A percentile compares a stretch with the other conserved stretches of the same genome.
phyloP scores from a whole-genome alignment of 768 basidiomycete genomes.

The Dacryopinax primogenitus region DNA sequence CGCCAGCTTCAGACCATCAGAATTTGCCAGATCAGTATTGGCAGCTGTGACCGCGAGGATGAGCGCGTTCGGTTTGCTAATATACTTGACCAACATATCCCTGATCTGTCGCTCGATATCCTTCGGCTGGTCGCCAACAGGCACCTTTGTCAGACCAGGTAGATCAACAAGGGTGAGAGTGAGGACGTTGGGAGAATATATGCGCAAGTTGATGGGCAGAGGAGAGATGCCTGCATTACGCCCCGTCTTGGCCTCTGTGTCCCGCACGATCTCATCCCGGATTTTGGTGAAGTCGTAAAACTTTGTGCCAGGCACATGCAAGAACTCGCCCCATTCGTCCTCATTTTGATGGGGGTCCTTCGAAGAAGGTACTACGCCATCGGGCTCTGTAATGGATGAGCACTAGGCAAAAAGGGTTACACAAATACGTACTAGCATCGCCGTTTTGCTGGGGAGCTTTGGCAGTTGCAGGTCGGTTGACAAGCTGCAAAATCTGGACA shows the following conservation, averaged over 20 bases:
- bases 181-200: slow-evolving; percentile 93
- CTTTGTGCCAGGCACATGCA: slow-evolving; percentile 91
- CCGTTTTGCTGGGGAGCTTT: slow-evolving; percentile 36
- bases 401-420: background rate
- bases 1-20: slow-evolving; percentile 91
- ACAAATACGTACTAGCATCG: slow-evolving; percentile 30
- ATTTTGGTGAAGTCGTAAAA: slow-evolving; percentile 97
- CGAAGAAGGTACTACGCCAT: slow-evolving; percentile 38
- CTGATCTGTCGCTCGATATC: slow-evolving; percentile 97
- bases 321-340: slow-evolving; percentile 98
- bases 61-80: slow-evolving; percentile 89
- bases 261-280: slow-evolving; percentile 85
- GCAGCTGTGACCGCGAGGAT: slow-evolving; percentile 92
- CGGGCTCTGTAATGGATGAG: slow-evolving; percentile 32
- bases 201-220: slow-evolving; percentile 90
- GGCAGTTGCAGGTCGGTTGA: slow-evolving; percentile 55
- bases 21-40: slow-evolving; percentile 96
- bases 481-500: slow-evolving; percentile 84
- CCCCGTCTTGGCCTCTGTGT: slow-evolving; percentile 97
- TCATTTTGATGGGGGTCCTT: slow-evolving; percentile 68
- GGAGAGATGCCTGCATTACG: slow-evolving; percentile 94
- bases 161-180: slow-evolving; percentile 96
- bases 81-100: slow-evolving; percentile 93
- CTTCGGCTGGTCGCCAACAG: slow-evolving; percentile 88
- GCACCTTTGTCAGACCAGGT: slow-evolving; percentile 89